Evolutionary conservation across 495 filamentous ascomycete genomes (phyloP).

Genomic region (Bathelium albidoporum): DNA sequence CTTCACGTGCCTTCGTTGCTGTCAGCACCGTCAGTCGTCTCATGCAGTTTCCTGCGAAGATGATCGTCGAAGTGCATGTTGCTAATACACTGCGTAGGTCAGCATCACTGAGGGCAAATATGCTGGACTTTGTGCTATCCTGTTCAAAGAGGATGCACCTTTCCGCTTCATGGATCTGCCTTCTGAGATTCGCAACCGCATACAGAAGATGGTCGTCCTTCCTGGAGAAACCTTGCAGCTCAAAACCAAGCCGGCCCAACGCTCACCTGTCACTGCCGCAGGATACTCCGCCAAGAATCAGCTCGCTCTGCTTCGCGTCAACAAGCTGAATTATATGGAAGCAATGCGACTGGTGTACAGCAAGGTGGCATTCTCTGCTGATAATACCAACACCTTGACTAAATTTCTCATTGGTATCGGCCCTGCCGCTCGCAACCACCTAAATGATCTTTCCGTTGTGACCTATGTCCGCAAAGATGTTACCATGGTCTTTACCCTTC

Average conservation of each 20-base stretch:
- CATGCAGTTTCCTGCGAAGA: background rate
- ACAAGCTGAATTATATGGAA: slow-evolving; percentile 2
- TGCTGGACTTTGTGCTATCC: slow-evolving; percentile 14
- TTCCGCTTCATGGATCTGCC: slow-evolving; percentile 17
- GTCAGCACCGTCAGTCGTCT: slow-evolving; percentile 13
- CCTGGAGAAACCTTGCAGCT: slow-evolving; percentile 9
- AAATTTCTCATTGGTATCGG: background rate
- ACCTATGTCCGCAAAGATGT: background rate
- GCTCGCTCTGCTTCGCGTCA: slow-evolving; percentile 15
- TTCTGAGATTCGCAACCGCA: slow-evolving; percentile 13
- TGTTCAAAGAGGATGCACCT: slow-evolving; percentile 15
- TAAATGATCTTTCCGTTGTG: background rate
- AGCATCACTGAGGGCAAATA: slow-evolving; percentile 12
- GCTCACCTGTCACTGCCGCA: slow-evolving; percentile 10
- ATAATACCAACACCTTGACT: background rate
- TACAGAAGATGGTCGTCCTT: slow-evolving; percentile 18
- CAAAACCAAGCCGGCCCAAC: slow-evolving; percentile 6
- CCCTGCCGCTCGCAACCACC: background rate
- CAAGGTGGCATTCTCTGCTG: background rate
- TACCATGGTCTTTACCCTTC: background rate
- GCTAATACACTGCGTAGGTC: background rate
- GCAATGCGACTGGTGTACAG: background rate
- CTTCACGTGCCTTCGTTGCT: slow-evolving; percentile 11
- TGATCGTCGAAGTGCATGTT: background rate
- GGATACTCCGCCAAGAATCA: slow-evolving; percentile 17